Conservation (phyloP, 805 yeast genomes). For the Kluyveromyces nonfermentans region DNA sequence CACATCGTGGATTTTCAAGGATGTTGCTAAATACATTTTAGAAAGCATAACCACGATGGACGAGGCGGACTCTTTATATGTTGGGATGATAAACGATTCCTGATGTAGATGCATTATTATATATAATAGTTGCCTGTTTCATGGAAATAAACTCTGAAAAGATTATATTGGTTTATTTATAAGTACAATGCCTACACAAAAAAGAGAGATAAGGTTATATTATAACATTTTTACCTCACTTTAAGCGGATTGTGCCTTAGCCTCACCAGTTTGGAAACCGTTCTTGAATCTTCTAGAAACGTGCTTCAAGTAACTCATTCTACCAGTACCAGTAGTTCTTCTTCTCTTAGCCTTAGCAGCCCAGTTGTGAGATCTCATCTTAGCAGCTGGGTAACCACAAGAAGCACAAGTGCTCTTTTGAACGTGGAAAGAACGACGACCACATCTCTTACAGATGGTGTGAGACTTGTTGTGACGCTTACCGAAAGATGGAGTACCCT, state of each 20-base stretch:
- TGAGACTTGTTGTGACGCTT: constrained; percentile 99
- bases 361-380: constrained; percentile 99
- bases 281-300: constrained; percentile 98
- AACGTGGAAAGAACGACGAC: constrained; percentile 96
- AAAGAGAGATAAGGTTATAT: constrained; percentile 6
- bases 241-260: constrained; percentile 59
- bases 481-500: constrained; percentile 99
- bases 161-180: constrained; percentile 5
- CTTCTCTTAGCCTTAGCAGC: constrained; percentile 98
- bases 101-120: neutral
- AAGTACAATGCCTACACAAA: constrained; percentile 7
- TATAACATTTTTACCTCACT: constrained; percentile 8
- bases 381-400: constrained; percentile 99
- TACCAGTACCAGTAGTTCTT: constrained; percentile 99
- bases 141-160: constrained; percentile 2
- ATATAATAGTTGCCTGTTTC: neutral
- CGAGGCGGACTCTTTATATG: constrained; percentile 67
- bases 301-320: constrained; percentile 95
- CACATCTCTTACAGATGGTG: constrained; percentile 98
- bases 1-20: constrained; percentile 31
- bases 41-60: constrained; percentile 62
- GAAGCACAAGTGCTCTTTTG: constrained; percentile 98
- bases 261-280: constrained; percentile 91
- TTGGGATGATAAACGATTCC: constrained; percentile 42
- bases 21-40: constrained; percentile 60